phyloP scores from a whole-genome alignment of 2,329 filamentous ascomycete species.

The Trichothecium roseum region DNA sequence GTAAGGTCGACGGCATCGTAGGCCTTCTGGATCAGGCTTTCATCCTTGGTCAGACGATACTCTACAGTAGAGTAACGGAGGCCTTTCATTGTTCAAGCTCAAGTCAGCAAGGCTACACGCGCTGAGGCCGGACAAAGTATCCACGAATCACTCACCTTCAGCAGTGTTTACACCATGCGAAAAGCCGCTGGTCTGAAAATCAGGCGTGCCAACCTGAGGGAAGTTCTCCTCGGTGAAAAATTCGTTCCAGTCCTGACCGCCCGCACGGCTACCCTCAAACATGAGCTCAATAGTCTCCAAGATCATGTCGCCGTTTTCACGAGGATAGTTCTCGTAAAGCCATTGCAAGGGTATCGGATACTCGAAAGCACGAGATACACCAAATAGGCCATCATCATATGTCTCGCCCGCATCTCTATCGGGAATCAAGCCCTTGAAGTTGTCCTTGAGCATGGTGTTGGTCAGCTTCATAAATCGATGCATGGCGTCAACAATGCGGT shows the following conservation, averaged over 20 bases:
- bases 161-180: conserved; percentile 27
- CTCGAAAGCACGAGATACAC: conserved; percentile 21
- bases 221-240: conserved; percentile 17
- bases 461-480: conserved; percentile 37
- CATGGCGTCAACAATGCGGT: conserved; percentile 35
- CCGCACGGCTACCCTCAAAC: conserved; percentile 14
- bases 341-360: conserved; percentile 22
- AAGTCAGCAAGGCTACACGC: background rate
- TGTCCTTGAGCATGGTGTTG: conserved; percentile 41
- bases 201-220: background rate
- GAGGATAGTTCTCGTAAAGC: conserved; percentile 16
- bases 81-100: conserved; percentile 9
- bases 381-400: conserved; percentile 24
- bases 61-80: conserved; percentile 24
- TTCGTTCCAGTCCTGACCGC: conserved; percentile 19
- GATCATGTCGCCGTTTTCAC: conserved; percentile 16
- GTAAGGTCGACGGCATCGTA: conserved; percentile 21
- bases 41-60: conserved; percentile 24
- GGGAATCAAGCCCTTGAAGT: conserved; percentile 35
- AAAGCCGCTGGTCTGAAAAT: conserved; percentile 17
- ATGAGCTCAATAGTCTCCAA: conserved; percentile 25
- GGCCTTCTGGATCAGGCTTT: conserved; percentile 18
- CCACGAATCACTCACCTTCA: conserved; percentile 15
- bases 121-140: too few species aligned
- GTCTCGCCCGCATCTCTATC: conserved; percentile 26